Evolutionary conservation across 176 grass and related monocot genomes (phyloP), one percentile per base, ranked within the genome.

Genomic region (Saccharum spontaneum): DNA sequence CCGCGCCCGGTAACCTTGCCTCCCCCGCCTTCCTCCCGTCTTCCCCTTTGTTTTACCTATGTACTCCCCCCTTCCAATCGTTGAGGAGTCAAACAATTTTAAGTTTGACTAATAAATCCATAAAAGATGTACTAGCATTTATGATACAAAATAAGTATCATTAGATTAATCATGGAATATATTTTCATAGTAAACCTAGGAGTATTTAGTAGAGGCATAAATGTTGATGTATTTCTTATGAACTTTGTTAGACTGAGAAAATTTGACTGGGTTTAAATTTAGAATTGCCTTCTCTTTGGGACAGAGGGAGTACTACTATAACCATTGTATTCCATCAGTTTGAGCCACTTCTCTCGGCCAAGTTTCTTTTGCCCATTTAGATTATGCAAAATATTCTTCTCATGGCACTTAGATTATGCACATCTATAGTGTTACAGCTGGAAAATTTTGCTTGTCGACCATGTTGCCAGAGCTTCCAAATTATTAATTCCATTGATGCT

Each of bases 1-100:
- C 81, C 31, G 55, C 77, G n/a, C 52, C 89, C 20, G 89, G 89
- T 91, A 84, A 39, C 22, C 63, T 1, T 11, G 0, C 73, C 44
- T 8, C 30, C 20, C 49, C 83, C 13, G 33, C 23, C 22, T 80
- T 63, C 86, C 91, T 91, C 55, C 52, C 9, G 40, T 78, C 62
- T 76, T 38, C 11, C 50, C 64, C 55, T 82, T 49, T 14, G 60
- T 63, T 26, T 63, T n/a, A 59, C 5, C 52, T 54, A 54, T 20
- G 3, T 45, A 20, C 7, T 57, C 18, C 52, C 49, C 18, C 16
- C 49, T 14, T 52, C 15, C 49, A 52, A 52, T 50, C 15, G 15
- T 50, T 50, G 52, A 59, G 52, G 4, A 57, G 20, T 59, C 28
- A n/a, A 59, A 59, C 54, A 9, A n/a, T n/a, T 59, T 59, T n/a